phyloP scores from a whole-genome alignment of 2,329 filamentous ascomycete species.

The Fusarium sp. region DNA sequence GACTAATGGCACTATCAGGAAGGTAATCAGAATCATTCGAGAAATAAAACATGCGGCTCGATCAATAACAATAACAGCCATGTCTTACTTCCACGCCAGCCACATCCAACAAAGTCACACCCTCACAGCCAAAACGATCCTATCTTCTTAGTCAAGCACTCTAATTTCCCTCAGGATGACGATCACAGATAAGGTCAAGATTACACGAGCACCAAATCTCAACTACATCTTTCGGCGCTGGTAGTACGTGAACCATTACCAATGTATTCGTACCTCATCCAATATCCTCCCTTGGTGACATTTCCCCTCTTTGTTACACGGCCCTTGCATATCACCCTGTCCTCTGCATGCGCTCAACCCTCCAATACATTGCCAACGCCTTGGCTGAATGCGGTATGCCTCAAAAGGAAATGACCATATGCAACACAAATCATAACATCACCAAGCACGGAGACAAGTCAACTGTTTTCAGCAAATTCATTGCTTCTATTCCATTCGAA shows the following conservation, averaged over 20 bases:
- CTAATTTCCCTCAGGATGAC: conserved; percentile 19
- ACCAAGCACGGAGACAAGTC: neutral
- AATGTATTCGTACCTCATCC: neutral
- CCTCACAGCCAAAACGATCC: neutral
- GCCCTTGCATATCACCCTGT: conserved; percentile 12
- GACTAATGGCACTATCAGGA: too few species aligned
- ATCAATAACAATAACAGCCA: neutral
- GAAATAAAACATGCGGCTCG: conserved; percentile 2
- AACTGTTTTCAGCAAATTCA: neutral
- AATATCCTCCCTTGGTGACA: neutral
- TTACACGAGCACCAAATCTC: neutral
- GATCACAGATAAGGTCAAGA: conserved; percentile 11
- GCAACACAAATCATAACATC: neutral
- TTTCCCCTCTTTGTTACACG: neutral
- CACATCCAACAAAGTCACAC: neutral
- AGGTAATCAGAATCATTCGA: too few species aligned
- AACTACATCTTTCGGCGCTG: neutral
- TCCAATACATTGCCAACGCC: neutral
- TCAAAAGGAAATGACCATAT: neutral
- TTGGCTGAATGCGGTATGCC: neutral
- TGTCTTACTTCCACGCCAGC: conserved; percentile 10
- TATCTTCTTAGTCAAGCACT: neutral
- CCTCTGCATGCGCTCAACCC: neutral
- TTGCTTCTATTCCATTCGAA: conserved; percentile 15
- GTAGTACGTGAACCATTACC: neutral